phyloP scores from a whole-genome alignment of 192 early-diverging fungal genomes.

The Coemansia sp. region DNA sequence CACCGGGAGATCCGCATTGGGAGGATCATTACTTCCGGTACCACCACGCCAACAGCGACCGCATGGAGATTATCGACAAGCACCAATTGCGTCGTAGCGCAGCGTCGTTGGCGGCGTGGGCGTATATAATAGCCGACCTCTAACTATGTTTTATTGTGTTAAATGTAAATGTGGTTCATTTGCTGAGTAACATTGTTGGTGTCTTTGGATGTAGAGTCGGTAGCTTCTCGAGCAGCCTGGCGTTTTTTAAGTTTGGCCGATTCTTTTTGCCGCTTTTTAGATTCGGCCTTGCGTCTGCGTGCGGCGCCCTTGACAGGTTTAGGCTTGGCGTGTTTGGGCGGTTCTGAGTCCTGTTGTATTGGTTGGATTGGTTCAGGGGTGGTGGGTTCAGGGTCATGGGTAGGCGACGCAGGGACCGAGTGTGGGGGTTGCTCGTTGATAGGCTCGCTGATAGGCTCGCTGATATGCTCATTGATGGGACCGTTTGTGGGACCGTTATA shows the following conservation, averaged over 20 bases:
- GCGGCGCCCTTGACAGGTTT: conserved; percentile 23
- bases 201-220: not conserved
- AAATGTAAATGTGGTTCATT: conserved; percentile 29
- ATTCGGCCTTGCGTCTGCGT: conserved; percentile 28
- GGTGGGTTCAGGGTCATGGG: not conserved
- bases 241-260: conserved; percentile 38
- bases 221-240: conserved; percentile 13
- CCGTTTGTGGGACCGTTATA: conserved; percentile 22
- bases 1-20: conserved; percentile 37
- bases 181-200: conserved; percentile 1
- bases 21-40: conserved; percentile 60
- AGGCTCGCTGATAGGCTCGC: not conserved
- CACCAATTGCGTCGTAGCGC: conserved; percentile 60
- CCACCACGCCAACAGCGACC: conserved; percentile 59
- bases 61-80: conserved; percentile 57
- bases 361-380: not conserved
- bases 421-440: too few relatives aligned
- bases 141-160: conserved; percentile 2
- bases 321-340: not conserved
- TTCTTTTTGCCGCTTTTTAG: conserved; percentile 45
- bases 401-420: too few relatives aligned
- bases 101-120: conserved; percentile 62
- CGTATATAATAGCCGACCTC: conserved; percentile 58
- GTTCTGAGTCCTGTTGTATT: not conserved
- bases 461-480: not conserved